Evolutionary conservation across 345 rosid species (phyloP), one percentile per base, ranked within the genome.

Genomic region (Psidium friedrichsthalianum): DNA sequence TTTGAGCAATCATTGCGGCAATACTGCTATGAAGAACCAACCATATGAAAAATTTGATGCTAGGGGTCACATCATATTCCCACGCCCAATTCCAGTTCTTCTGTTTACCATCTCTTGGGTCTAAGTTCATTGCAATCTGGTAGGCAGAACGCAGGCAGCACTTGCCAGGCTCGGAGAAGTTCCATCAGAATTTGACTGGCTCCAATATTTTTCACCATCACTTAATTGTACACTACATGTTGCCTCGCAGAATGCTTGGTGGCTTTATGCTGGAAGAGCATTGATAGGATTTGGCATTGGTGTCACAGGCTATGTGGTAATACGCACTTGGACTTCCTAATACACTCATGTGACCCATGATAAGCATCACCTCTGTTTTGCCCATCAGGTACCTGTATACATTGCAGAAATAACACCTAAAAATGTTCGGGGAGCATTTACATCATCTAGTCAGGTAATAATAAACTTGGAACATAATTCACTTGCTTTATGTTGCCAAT

Each of bases 361-460:
- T 22, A 40, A 55, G n/a, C 54, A 27, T 82, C 83, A 51, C 56
- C 58, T 47, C 24, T 82, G 42, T 82, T 82, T 55, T 51, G 36
- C 83, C 83, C 12, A 22, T 82, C 57, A 82, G 58, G 83, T 82
- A 36, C 83, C 83, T 10, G 58, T 82, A 47, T 82, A 82, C 42
- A 82, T 82, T 4, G 83, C 83, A 15, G 83, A 82, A 51, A 82
- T 88, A 85, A 49, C 90, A 15, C 91, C 91, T 10, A 88, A 84
- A 74, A 82, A 85, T 83, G 22, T 83, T 27, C 82, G 91, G 82
- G 90, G 91, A 74, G 56, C 85, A 78, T 85, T 89, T 82, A 1
- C 82, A 24, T 74, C 81, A 29, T 27, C 84, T 11, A 86, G 6
- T 22, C 86, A 80, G 36, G 89, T 85, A 85, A 56, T 32, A 27